These are phyloP conservation scores for Cucurbitaria berberidis DNA, from an alignment of 2,329 filamentous ascomycete genomes.

Conservation along the genomic window DNA sequence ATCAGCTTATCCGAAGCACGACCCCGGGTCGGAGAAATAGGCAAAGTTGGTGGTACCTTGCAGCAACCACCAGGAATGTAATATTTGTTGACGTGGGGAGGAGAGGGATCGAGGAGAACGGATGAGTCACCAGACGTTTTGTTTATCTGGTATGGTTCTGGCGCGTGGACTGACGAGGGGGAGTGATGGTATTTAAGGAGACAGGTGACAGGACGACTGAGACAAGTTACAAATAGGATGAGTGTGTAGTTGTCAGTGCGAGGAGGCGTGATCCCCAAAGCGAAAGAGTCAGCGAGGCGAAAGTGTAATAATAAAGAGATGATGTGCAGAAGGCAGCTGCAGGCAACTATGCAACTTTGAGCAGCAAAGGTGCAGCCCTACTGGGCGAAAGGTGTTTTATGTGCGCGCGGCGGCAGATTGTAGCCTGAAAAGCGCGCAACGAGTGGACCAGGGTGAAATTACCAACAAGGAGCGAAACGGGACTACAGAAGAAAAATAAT, in stretches of 20 bases:
- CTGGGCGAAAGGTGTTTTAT: slow-evolving; percentile 34
- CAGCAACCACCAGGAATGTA: slow-evolving; percentile 6
- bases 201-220: slow-evolving; percentile 33
- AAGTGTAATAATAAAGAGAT: slow-evolving; percentile 26
- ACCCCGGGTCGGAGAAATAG: slow-evolving; percentile 29
- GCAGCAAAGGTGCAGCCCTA: slow-evolving; percentile 30
- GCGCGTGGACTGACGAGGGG: slow-evolving; percentile 5
- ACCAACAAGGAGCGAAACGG: slow-evolving; percentile 18
- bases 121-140: background rate
- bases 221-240: slow-evolving; percentile 31
- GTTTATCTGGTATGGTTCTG: background rate
- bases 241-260: slow-evolving; percentile 20
- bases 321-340: slow-evolving; percentile 34
- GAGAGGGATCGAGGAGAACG: background rate
- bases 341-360: slow-evolving; percentile 30
- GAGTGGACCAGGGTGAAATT: slow-evolving; percentile 25
- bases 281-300: slow-evolving; percentile 35
- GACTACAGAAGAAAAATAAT: slow-evolving; percentile 17
- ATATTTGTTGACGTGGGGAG: background rate
- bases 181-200: slow-evolving; percentile 17
- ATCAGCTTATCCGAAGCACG: slow-evolving; percentile 26
- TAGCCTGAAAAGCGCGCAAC: slow-evolving; percentile 41
- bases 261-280: slow-evolving; percentile 19
- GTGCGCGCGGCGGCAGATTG: slow-evolving; percentile 35
- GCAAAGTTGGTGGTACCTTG: slow-evolving; percentile 14